These are phyloP conservation scores for Crassisporium funariophilum DNA, from an alignment of 768 basidiomycete genomes.

Conservation along the genomic window DNA sequence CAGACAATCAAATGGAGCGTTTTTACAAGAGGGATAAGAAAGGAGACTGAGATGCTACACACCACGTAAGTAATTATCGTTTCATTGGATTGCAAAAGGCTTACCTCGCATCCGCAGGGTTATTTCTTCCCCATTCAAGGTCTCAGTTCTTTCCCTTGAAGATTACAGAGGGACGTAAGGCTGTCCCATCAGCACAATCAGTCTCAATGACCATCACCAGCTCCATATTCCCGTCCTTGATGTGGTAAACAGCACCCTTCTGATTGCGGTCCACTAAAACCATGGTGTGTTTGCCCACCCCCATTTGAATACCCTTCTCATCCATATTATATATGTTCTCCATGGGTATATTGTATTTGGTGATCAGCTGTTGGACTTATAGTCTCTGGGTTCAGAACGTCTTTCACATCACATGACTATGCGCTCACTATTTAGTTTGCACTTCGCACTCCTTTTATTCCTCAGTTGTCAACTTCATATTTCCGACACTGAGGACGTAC, in stretches of 20 bases:
- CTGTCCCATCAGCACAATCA: slow-evolving; percentile 38
- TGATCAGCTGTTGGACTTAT: background rate
- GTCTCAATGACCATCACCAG: slow-evolving; percentile 45
- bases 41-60: too few species aligned
- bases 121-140: background rate
- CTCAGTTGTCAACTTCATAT: too few species aligned
- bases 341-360: background rate
- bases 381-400: too few species aligned
- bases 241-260: too few species aligned
- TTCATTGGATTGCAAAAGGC: too few species aligned
- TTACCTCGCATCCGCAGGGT: background rate
- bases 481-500: too few species aligned
- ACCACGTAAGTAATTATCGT: too few species aligned
- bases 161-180: slow-evolving; percentile 34
- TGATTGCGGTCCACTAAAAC: too few species aligned
- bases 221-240: slow-evolving; percentile 27
- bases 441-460: too few species aligned
- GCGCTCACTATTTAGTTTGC: too few species aligned
- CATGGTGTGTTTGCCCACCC: background rate
- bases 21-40: too few species aligned
- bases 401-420: background rate
- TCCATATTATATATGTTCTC: background rate
- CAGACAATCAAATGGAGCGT: too few species aligned
- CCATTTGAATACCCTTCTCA: background rate
- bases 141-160: slow-evolving; percentile 26